These are phyloP conservation scores for Mycena crocata DNA, from an alignment of 768 basidiomycete species.

Conservation along the genomic window DNA sequence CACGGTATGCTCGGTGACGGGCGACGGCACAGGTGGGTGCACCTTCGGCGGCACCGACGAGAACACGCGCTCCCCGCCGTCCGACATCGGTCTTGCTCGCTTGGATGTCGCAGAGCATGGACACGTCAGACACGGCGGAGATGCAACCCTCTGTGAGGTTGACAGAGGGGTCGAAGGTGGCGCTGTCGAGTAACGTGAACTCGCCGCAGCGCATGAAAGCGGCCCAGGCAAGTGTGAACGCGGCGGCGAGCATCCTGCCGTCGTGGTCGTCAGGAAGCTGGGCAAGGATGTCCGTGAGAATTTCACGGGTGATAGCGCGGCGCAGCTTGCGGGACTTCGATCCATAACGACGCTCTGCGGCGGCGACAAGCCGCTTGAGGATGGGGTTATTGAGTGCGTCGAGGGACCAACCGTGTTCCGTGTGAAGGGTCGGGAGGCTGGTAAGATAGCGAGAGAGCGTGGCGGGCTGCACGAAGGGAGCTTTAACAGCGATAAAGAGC, in stretches of 20 bases:
- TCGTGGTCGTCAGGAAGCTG: constrained; percentile 17
- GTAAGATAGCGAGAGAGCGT: constrained; percentile 8
- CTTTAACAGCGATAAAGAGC: neutral
- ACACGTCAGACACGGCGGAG: neutral
- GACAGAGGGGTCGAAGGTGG: constrained; percentile 3
- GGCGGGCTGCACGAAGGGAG: neutral
- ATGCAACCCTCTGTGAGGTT: constrained; percentile 14
- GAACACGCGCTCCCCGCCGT: neutral
- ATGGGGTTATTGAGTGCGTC: constrained; percentile 9
- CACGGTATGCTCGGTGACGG: neutral
- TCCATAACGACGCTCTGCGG: neutral
- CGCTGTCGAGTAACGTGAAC: constrained; percentile 2
- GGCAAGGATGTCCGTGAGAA: constrained; percentile 14
- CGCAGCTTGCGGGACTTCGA: neutral
- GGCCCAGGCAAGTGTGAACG: constrained; percentile 16
- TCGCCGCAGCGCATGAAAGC: constrained; percentile 11
- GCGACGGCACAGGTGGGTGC: neutral
- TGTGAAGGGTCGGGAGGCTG: constrained; percentile 12
- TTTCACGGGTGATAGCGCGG: constrained; percentile 6
- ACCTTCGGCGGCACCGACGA: neutral
- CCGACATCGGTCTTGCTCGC: constrained; percentile 6
- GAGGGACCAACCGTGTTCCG: constrained; percentile 3
- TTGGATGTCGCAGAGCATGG: constrained; percentile 2
- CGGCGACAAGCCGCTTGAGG: constrained; percentile 8
- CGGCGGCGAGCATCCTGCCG: constrained; percentile 3